A percentile compares a stretch with the other conserved stretches of the same genome.
These are phyloP conservation scores for Phialophora tarda DNA, from an alignment of 2,329 filamentous ascomycete genomes.

Conservation along the genomic window DNA sequence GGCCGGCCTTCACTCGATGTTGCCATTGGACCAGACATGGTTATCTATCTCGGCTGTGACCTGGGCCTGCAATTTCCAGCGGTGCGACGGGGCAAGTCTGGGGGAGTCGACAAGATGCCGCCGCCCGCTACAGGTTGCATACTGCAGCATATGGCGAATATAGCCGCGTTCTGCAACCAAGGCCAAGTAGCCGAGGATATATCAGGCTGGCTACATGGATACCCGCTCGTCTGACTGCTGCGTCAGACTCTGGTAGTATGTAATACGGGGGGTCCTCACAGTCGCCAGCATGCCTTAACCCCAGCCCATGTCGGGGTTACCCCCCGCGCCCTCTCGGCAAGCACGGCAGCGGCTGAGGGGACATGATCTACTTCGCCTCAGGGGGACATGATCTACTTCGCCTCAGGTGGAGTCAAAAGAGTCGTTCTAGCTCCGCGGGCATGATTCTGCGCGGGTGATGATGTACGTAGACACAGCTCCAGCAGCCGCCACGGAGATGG, in stretches of 20 bases:
- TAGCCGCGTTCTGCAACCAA: not conserved
- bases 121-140: not conserved
- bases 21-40: conserved; percentile 2
- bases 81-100: not conserved
- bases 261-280: not conserved
- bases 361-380: not conserved
- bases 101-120: not conserved
- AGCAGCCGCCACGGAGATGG: not conserved
- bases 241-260: not conserved
- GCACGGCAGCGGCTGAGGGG: not conserved
- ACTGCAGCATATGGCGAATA: not conserved
- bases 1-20: not conserved
- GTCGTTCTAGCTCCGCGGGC: not conserved
- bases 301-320: not conserved
- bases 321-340: not conserved
- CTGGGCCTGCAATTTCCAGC: not conserved
- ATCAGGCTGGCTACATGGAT: not conserved
- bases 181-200: not conserved
- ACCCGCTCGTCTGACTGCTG: not conserved
- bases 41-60: not conserved
- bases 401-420: not conserved
- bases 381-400: not conserved
- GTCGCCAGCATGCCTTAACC: not conserved
- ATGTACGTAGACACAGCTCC: not conserved
- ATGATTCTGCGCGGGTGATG: not conserved